phyloP scores from a whole-genome alignment of 139 green algal genomes.

The Tetraselmis striata region DNA sequence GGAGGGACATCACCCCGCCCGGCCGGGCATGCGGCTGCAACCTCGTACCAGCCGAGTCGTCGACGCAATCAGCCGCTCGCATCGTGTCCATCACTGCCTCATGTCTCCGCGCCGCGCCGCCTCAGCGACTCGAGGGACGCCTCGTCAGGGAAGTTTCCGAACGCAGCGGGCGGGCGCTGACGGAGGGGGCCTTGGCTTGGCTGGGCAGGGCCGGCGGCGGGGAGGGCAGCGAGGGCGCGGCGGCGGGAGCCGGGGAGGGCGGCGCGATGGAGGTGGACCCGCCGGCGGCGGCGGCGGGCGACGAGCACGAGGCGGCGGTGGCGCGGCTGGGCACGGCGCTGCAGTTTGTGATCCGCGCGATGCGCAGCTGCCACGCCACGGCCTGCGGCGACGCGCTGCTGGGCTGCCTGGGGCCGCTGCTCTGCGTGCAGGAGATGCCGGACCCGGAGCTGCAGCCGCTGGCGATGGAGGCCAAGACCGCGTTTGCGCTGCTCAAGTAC shows the following conservation, averaged over 20 bases:
- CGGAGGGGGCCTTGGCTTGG: too few relatives aligned
- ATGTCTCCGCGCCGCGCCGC: too few relatives aligned
- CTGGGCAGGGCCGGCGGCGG: background rate
- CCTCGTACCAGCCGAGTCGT: too few relatives aligned
- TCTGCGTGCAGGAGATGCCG: constrained; percentile 56
- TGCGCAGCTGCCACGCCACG: constrained; percentile 27
- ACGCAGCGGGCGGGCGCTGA: too few relatives aligned
- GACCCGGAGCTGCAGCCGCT: constrained; percentile 65
- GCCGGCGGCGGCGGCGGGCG: constrained; percentile 2
- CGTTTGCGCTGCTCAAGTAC: constrained; percentile 63
- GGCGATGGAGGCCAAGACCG: constrained; percentile 33
- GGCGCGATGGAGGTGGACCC: constrained; percentile 6
- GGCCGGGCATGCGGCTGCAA: too few relatives aligned
- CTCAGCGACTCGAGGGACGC: too few relatives aligned
- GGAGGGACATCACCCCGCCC: too few relatives aligned
- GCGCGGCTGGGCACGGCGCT: constrained; percentile 22
- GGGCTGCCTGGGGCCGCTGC: constrained; percentile 51
- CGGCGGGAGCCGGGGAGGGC: background rate
- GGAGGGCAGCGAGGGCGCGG: background rate
- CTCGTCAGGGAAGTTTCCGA: too few relatives aligned
- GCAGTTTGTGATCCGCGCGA: constrained; percentile 30
- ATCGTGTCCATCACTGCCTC: too few relatives aligned
- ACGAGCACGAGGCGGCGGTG: constrained; percentile 4
- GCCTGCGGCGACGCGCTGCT: constrained; percentile 42
- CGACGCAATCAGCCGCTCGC: too few relatives aligned